These are phyloP conservation scores for Kalmanozyma brasiliensis DNA, from an alignment of 1,284 basidiomycete genomes.

Conservation along the genomic window DNA sequence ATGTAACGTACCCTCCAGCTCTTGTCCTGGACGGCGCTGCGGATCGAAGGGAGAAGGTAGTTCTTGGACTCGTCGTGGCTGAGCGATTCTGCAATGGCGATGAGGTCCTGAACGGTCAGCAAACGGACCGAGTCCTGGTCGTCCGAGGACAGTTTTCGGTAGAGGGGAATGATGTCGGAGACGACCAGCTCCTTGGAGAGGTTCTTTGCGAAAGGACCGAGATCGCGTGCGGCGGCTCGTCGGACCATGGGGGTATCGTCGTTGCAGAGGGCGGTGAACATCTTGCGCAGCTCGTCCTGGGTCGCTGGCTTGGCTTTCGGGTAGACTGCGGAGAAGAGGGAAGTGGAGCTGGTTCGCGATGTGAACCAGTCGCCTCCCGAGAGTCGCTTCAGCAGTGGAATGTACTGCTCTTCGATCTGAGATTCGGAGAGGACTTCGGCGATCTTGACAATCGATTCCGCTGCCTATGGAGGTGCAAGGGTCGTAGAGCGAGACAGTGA, in stretches of 20 bases:
- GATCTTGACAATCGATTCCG: slow-evolving; percentile 95
- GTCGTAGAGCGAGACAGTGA: too few species aligned
- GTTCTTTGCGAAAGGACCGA: slow-evolving; percentile 73
- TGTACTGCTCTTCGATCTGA: slow-evolving; percentile 90
- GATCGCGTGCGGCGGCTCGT: slow-evolving; percentile 93
- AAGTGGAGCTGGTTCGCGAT: slow-evolving; percentile 94
- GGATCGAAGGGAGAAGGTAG: slow-evolving; percentile 81
- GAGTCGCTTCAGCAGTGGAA: slow-evolving; percentile 89
- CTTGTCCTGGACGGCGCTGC: slow-evolving; percentile 89
- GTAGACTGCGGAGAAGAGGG: slow-evolving; percentile 93
- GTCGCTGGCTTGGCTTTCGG: slow-evolving; percentile 71
- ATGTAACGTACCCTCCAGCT: slow-evolving; percentile 99
- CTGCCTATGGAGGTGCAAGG: slow-evolving; percentile 72
- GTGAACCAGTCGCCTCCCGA: slow-evolving; percentile 99
- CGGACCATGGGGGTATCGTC: slow-evolving; percentile 99
- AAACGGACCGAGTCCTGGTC: slow-evolving; percentile 98
- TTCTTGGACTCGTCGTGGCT: slow-evolving; percentile 88
- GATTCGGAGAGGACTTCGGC: slow-evolving; percentile 79
- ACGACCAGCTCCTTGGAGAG: slow-evolving; percentile 70
- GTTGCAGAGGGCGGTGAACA: slow-evolving; percentile 82
- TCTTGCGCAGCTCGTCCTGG: slow-evolving; percentile 89
- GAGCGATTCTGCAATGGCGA: slow-evolving; percentile 87
- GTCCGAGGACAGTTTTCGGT: slow-evolving; percentile 91
- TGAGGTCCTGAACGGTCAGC: slow-evolving; percentile 94
- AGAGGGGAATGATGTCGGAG: slow-evolving; percentile 89